These are phyloP conservation scores for Sphagnum tenellum DNA, from an alignment of 225 moss, liverwort and hornwort genomes.

Conservation along the genomic window DNA sequence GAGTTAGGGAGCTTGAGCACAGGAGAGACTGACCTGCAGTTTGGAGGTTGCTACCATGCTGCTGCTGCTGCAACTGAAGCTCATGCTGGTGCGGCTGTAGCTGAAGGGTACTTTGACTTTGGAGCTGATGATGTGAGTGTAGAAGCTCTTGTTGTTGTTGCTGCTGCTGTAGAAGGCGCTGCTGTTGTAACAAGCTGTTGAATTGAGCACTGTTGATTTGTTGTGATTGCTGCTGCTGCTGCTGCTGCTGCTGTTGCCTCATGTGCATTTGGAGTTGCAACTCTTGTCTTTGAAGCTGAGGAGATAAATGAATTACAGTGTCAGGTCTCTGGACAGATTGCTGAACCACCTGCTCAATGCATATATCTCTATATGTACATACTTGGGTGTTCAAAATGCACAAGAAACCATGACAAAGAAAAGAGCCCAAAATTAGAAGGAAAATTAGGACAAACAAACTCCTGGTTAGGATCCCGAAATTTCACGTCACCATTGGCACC, in stretches of 20 bases:
- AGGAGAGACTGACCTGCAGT: conserved; percentile 24
- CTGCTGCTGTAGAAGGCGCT: conserved; percentile 20
- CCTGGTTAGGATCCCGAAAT: too few species aligned
- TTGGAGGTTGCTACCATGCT: conserved; percentile 33
- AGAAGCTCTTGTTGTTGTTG: conserved; percentile 24
- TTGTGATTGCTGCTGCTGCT: neutral
- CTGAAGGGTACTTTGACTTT: conserved; percentile 21
- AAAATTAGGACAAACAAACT: too few species aligned
- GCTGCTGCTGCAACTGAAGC: conserved; percentile 30
- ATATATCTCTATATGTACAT: too few species aligned
- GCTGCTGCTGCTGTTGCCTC: conserved; percentile 37
- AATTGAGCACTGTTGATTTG: too few species aligned
- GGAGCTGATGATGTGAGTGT: conserved; percentile 24
- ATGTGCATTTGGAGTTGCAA: conserved; percentile 28
- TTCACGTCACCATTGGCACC: neutral
- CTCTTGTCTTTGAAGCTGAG: conserved; percentile 56
- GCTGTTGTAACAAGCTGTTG: conserved; percentile 24
- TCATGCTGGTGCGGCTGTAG: conserved; percentile 25
- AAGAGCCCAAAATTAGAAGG: neutral
- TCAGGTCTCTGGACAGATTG: conserved; percentile 31
- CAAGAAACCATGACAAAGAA: conserved; percentile 1
- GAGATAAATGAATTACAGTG: conserved; percentile 23
- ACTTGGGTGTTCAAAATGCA: too few species aligned
- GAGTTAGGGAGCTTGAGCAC: too few species aligned
- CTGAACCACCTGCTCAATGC: conserved; percentile 23